Evolutionary conservation across 225 moss, liverwort and hornwort genomes (phyloP), one percentile per base, ranked within the genome.

Genomic region (Pleurozium schreberi): DNA sequence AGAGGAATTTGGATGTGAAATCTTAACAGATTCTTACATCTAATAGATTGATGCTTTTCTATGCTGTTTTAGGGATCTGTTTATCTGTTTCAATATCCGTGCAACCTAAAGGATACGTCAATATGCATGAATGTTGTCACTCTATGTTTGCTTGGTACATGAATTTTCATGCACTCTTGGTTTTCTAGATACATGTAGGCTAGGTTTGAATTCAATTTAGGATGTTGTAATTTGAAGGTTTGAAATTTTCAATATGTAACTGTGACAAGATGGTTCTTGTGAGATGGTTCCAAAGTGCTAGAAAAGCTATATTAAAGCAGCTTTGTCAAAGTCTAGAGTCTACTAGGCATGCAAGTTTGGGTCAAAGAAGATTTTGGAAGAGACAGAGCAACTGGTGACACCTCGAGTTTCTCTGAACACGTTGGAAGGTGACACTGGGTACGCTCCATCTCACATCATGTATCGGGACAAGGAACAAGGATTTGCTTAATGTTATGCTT

Each of bases 401-500:
- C 86, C 95, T 53, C 91, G 95, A 91, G 92, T 96, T 85, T 99
- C 98, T 49, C 84, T 96, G 28, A 95, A 97, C 87, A 94, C 97
- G 95, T 92, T 99, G 89, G 97, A 99, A 88, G 98, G 97, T 65
- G 96, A 89, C 91, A 99, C 98, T 85, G 98, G 98, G 97, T 98
- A 95, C 40, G 95, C 83, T 47, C 76, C 65, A 64, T 87, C 76
- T 80, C 62, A 58, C 64, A 34, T 73, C 30, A 55, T 57, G 55
- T 38, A 38, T 25, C 25, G 36, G 65, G 26, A 66, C 27, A 14
- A 12, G 50, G 80, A 57, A 58, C 27, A 14, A 12, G 50, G 80
- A 57, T 43, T 33, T 70, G 18, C 36, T 42, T n/a, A n/a, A n/a
- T n/a, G n/a, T n/a, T n/a, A n/a, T n/a, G n/a, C n/a, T n/a, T n/a